phyloP scores from a whole-genome alignment of 148 eudicot genomes.

The Amaranthus palmeri region DNA sequence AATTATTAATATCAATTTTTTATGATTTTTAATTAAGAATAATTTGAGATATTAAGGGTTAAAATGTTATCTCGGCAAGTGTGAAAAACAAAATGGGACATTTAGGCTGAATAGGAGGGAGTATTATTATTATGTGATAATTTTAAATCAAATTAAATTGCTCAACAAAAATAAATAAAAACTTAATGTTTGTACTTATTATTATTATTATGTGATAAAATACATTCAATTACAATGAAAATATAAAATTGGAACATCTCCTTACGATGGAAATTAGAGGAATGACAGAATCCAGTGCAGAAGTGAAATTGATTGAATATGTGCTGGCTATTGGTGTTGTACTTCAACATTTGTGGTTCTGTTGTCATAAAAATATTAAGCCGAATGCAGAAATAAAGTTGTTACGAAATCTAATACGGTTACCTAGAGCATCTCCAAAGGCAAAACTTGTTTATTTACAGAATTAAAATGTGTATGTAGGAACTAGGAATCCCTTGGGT shows the following conservation, averaged over 20 bases:
- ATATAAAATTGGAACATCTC: not conserved
- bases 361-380: not conserved
- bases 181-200: too few relatives aligned
- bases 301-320: conserved; percentile 11
- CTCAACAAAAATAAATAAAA: too few relatives aligned
- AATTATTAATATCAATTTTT: too few relatives aligned
- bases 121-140: too few relatives aligned
- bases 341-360: not conserved
- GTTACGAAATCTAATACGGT: not conserved
- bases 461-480: not conserved
- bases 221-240: not conserved
- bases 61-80: too few relatives aligned
- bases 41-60: too few relatives aligned
- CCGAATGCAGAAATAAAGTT: conserved; percentile 1
- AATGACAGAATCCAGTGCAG: conserved; percentile 5
- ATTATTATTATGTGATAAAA: too few relatives aligned
- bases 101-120: too few relatives aligned
- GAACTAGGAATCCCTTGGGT: not conserved
- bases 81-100: too few relatives aligned
- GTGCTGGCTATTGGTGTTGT: not conserved
- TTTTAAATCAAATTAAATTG: too few relatives aligned
- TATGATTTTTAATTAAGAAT: too few relatives aligned
- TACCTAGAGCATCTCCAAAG: conserved; percentile 11
- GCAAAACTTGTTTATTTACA: not conserved
- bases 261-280: not conserved